Percentiles rank a stretch among this genome's conserved stretches.
These are phyloP conservation scores for Bonia amplexicaulis DNA, from an alignment of 176 grass and related monocot species.

Conservation along the genomic window DNA sequence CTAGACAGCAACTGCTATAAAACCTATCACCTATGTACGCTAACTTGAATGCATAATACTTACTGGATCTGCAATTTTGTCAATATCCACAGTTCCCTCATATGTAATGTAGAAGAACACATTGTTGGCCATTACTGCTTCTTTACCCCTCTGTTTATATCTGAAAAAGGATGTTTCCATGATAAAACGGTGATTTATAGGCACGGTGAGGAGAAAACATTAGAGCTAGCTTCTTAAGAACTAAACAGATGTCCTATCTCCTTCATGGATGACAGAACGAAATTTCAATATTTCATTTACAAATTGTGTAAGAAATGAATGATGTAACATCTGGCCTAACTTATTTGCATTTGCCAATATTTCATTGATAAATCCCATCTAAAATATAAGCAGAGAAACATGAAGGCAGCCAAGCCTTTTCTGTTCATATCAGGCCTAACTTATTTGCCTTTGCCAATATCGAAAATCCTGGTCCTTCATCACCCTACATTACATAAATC, in stretches of 20 bases:
- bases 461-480: slow-evolving; percentile 5
- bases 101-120: slow-evolving; percentile 99
- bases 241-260: background rate
- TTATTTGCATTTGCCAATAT: background rate
- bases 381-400: slow-evolving; percentile 15
- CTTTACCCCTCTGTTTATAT: slow-evolving; percentile 97
- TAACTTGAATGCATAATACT: slow-evolving; percentile 32
- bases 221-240: slow-evolving; percentile 7
- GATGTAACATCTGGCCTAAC: background rate
- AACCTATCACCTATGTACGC: slow-evolving; percentile 19
- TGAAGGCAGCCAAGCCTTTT: background rate
- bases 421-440: background rate
- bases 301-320: background rate
- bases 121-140: slow-evolving; percentile 79
- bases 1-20: slow-evolving; percentile 16
- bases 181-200: background rate
- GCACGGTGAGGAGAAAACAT: background rate
- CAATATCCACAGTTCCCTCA: slow-evolving; percentile 94
- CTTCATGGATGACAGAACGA: background rate
- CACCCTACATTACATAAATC: slow-evolving; percentile 9
- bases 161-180: slow-evolving; percentile 43
- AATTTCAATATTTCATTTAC: background rate
- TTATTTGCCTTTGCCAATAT: background rate
- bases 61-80: slow-evolving; percentile 92
- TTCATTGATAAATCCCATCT: background rate